Evolutionary conservation across 805 yeast species (phyloP).

Genomic region (Tetrapisispora taiwanensis): DNA sequence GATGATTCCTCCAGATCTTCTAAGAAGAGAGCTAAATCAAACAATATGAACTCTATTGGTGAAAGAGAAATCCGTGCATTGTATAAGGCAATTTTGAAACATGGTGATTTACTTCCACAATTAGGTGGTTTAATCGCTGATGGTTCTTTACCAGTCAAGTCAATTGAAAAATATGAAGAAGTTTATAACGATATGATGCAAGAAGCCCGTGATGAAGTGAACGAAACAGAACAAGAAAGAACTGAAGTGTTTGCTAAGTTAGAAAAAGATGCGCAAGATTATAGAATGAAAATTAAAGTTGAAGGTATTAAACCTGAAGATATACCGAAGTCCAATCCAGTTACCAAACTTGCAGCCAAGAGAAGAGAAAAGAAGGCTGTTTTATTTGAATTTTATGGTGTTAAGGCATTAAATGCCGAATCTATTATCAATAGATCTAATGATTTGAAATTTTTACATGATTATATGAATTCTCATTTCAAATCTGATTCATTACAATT

Average conservation of each 20-base stretch:
- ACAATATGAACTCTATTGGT: conserved; percentile 48
- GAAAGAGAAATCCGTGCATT: conserved; percentile 83
- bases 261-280: conserved; percentile 50
- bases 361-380: conserved; percentile 84
- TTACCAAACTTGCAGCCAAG: conserved; percentile 48
- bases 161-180: conserved; percentile 65
- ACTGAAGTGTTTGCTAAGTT: conserved; percentile 43
- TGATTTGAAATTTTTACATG: conserved; percentile 63
- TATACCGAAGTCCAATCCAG: conserved; percentile 34
- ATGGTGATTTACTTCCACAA: conserved; percentile 65
- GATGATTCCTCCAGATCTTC: conserved; percentile 33
- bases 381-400: conserved; percentile 78
- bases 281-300: conserved; percentile 35
- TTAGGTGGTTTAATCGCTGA: conserved; percentile 86
- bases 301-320: conserved; percentile 28
- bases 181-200: conserved; percentile 65
- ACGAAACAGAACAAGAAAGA: conserved; percentile 58
- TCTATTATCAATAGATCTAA: conserved; percentile 69
- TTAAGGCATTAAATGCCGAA: conserved; percentile 86
- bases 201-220: conserved; percentile 50
- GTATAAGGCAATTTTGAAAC: conserved; percentile 69
- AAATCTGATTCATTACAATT: conserved; percentile 50
- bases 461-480: conserved; percentile 40
- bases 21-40: conserved; percentile 30
- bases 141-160: conserved; percentile 77